Evolutionary conservation across 169 alveolate genomes (phyloP), one percentile per base, ranked within the genome.

Genomic region (Condylostoma magnum): DNA sequence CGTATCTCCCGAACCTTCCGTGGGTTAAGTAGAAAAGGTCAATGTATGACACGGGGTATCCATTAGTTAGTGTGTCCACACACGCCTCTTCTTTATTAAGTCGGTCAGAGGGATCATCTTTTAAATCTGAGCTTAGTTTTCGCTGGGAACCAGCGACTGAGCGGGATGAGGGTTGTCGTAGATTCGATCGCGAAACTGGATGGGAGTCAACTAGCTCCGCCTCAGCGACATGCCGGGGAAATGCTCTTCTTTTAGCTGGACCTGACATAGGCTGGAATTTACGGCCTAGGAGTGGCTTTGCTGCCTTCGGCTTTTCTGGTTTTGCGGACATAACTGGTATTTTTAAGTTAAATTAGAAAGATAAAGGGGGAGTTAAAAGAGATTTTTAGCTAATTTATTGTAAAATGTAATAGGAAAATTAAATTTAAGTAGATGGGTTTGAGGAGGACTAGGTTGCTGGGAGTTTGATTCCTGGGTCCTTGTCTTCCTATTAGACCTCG

Each of bases 1-100:
- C 73, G 6, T 43, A 31, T 37, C 46, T 31, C 27, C 15, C n/a
- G 31, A 63, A 63, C 12, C 27, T 22, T 5, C 73, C 73, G 31
- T 63, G 73, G 27, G 86, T 78, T 31, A 83, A 47, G 55, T 83
- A 83, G 52, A 83, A 83, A 58, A 83, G 78, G 76, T 83, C 90
- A 31, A 83, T 71, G 50, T 63, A 83, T 3, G 87, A 54, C 37
- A 78, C 82, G 28, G 82, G 67, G 46, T 69, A 78, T 6, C 90
- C 90, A 28, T 36, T 18, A 27, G 20, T 22, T 10, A 63, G 41
- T 25, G 58, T 63, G 22, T 37, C 60, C 28, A 25, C 33, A 4
- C 73, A 63, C 4, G 73, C 73, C 15, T 41, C 18, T 22, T 63
- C 73, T 44, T 41, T n/a, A 22, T 22, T 63, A 18, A 38, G 30